Percentiles rank a stretch among this genome's conserved stretches.
phyloP scores from a whole-genome alignment of 768 basidiomycete species.

The Termitomyces sp. region DNA sequence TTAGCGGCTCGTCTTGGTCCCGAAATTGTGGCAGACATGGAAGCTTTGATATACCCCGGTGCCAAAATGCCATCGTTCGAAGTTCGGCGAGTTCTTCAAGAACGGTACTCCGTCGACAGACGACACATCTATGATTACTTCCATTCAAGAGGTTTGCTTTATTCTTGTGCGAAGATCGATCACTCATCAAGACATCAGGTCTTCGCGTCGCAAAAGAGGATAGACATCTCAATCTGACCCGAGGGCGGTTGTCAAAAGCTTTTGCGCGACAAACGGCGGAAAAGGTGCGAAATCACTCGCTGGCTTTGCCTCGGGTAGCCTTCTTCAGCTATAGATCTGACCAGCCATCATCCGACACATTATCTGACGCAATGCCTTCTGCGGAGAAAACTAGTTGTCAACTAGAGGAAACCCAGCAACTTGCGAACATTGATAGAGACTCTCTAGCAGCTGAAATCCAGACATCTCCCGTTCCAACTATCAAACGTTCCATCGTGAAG shows the following conservation, averaged over 20 bases:
- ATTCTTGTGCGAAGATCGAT: constrained; percentile 8
- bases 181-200: constrained; percentile 32
- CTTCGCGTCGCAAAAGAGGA: constrained; percentile 62
- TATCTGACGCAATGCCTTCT: not conserved
- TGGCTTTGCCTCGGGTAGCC: not conserved
- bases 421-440: not conserved
- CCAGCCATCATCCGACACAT: not conserved
- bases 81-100: constrained; percentile 63
- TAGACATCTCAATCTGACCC: constrained; percentile 47
- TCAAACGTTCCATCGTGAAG: not conserved
- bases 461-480: not conserved
- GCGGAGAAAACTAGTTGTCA: not conserved
- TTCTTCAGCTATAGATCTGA: not conserved
- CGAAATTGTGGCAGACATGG: constrained; percentile 64
- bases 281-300: constrained; percentile 1
- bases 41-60: constrained; percentile 63
- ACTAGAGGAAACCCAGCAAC: not conserved
- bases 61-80: constrained; percentile 76
- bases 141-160: constrained; percentile 45
- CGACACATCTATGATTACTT: constrained; percentile 78
- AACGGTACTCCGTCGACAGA: constrained; percentile 63
- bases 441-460: not conserved
- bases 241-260: constrained; percentile 32
- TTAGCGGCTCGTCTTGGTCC: constrained; percentile 63
- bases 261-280: constrained; percentile 4